Base-by-base conservation (phyloP, 176 grass and related monocot species). In the Avena atlantica region DNA sequence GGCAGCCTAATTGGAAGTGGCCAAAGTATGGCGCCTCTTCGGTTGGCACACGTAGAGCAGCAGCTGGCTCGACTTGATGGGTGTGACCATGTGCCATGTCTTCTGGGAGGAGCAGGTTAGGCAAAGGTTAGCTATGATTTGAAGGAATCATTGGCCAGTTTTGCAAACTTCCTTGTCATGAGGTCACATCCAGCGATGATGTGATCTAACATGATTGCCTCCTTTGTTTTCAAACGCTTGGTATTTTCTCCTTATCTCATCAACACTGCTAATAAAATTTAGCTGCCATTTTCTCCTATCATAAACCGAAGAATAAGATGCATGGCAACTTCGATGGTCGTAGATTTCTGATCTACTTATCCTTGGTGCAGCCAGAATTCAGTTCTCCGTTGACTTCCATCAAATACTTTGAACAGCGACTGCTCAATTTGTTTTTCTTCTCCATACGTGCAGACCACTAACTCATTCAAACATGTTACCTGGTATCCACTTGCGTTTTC, bases 61-160 rank as follows among this genome's bases (percentile, higher is more conserved):
- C n/a, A 15, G 68, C 19, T 62, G 68, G 37, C 76, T 71, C 9
- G 20, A 76, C 50, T 62, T 72, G 78, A 49, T 71, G 70, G 64
- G 64, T 52, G 16, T 3, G 29, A 12, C 13, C 83, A 86, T 81
- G 88, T 81, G 50, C 36, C 21, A 9, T 85, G 57, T 36, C 58
- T 85, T 74, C 34, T 27, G 0, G 9, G 59, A 29, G 16, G 8
- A 48, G 8, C 45, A 48, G 45, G 45, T 9, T 52, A 60, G 51
- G 15, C 14, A 23, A 23, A 52, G 14, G 13, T 78, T 68, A 76
- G 48, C 47, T 66, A 14, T 50, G 49, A 9, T 20, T 85, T 78
- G 40, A 52, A 84, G 50, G 68, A 40, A 81, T 74, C 13, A 59
- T 76, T 76, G 9, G 15, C 40, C 61, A 75, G 77, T 49, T 89